phyloP scores from a whole-genome alignment of 257 asterid genomes.

The Jasminum sambac region DNA sequence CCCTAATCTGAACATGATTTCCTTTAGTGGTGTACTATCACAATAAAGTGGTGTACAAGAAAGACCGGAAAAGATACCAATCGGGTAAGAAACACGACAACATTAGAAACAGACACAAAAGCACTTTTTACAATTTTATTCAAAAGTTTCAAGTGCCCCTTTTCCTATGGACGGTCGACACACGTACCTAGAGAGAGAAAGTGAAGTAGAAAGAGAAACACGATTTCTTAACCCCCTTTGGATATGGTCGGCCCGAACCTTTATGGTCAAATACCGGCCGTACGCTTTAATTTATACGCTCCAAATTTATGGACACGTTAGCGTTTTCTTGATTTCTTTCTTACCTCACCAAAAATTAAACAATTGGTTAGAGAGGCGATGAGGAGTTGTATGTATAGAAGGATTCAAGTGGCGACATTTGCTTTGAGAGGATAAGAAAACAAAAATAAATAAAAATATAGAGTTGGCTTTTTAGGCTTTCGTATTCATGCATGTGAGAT shows the following conservation, averaged over 20 bases:
- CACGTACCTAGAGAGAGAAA: not conserved
- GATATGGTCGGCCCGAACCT: constrained; percentile 38
- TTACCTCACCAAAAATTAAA: no score
- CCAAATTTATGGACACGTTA: constrained; percentile 24
- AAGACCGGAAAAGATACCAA: not conserved
- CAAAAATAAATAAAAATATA: no score
- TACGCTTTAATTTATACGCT: not conserved
- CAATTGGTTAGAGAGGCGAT: no score
- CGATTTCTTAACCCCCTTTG: constrained; percentile 16
- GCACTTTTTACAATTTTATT: constrained; percentile 30
- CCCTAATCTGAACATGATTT: constrained; percentile 25
- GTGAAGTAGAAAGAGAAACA: not conserved
- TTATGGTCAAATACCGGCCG: constrained; percentile 23
- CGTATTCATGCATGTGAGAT: no score
- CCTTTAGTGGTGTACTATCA: constrained; percentile 23
- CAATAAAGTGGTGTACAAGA: constrained; percentile 13
- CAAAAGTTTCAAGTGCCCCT: constrained; percentile 19
- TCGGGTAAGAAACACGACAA: not conserved
- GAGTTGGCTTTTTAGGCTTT: no score
- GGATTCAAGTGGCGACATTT: no score
- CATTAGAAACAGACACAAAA: constrained; percentile 29
- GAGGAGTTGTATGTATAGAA: no score
- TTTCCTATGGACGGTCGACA: constrained; percentile 62
- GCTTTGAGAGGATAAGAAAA: no score
- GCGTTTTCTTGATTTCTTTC: no score